These are phyloP conservation scores for Dysphania ambrosioides DNA, from an alignment of 148 eudicot species.

Conservation along the genomic window DNA sequence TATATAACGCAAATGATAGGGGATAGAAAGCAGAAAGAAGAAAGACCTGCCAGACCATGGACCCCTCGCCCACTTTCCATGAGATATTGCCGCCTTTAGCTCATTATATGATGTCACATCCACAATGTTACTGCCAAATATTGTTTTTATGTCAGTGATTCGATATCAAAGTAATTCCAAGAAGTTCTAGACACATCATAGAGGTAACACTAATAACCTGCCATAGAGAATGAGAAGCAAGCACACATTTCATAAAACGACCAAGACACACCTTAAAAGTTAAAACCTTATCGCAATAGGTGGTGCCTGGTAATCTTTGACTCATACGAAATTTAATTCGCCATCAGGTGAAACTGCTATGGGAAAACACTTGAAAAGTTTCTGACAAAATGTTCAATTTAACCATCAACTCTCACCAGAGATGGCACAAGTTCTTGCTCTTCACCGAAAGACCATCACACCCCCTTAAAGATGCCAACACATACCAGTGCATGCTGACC, in stretches of 20 bases:
- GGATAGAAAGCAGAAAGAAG: neutral
- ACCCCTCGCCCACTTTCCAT: constrained; percentile 98
- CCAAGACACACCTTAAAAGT: neutral
- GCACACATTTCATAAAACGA: neutral
- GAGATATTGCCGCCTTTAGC: constrained; percentile 71
- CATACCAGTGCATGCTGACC: neutral
- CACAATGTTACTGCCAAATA: constrained; percentile 68
- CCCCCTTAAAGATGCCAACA: neutral
- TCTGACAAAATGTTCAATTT: neutral
- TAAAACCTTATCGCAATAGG: neutral
- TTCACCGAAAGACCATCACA: neutral
- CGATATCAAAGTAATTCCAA: neutral
- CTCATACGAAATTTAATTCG: neutral
- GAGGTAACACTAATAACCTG: neutral
- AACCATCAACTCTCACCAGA: neutral
- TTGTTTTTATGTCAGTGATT: constrained; percentile 7
- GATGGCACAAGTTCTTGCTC: neutral
- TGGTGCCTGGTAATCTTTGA: neutral
- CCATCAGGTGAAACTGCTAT: neutral
- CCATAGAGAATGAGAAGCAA: neutral
- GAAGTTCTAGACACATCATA: neutral
- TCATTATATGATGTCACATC: constrained; percentile 83
- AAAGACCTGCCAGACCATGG: constrained; percentile 95
- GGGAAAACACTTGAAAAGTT: neutral
- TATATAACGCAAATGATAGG: neutral